phyloP scores from a whole-genome alignment of 2,329 filamentous ascomycete species.

The Colletotrichum gigasporum region DNA sequence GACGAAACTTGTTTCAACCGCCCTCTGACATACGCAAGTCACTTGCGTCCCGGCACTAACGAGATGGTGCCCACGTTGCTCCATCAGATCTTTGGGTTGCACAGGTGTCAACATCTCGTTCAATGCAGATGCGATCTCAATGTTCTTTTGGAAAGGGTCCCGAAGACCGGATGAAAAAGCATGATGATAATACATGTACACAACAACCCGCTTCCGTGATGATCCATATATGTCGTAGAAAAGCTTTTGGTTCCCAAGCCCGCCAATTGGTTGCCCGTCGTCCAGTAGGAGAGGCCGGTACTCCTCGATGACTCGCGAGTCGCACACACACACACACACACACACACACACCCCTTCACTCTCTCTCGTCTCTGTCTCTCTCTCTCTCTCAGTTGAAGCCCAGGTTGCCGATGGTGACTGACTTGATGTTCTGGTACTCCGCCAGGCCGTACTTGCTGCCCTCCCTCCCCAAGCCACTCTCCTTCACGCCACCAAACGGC shows the following conservation, averaged over 20 bases:
- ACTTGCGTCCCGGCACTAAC: too few species aligned
- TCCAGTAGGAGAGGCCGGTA: not conserved
- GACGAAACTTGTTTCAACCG: slow-evolving; percentile 1
- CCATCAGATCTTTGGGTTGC: too few species aligned
- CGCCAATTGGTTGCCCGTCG: not conserved
- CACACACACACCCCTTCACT: not conserved
- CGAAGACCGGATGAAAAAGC: not conserved
- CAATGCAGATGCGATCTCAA: too few species aligned
- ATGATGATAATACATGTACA: not conserved
- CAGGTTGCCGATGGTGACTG: slow-evolving; percentile 9
- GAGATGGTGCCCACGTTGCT: too few species aligned
- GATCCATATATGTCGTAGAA: not conserved
- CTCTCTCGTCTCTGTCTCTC: not conserved
- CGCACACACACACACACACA: not conserved
- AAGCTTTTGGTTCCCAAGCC: not conserved
- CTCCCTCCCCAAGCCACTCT: slow-evolving; percentile 47
- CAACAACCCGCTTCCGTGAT: too few species aligned
- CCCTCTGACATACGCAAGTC: too few species aligned
- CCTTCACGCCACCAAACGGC: slow-evolving; percentile 47
- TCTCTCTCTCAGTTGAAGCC: slow-evolving; percentile 5
- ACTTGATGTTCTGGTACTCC: slow-evolving; percentile 41
- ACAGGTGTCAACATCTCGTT: not conserved
- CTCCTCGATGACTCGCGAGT: not conserved
- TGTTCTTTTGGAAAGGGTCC: too few species aligned
- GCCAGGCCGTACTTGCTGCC: slow-evolving; percentile 42